A percentile compares a stretch with the other conserved stretches of the same genome.
Evolutionary conservation across 2,329 filamentous ascomycete genomes (phyloP).

Genomic region (Cytospora paraplurivora): DNA sequence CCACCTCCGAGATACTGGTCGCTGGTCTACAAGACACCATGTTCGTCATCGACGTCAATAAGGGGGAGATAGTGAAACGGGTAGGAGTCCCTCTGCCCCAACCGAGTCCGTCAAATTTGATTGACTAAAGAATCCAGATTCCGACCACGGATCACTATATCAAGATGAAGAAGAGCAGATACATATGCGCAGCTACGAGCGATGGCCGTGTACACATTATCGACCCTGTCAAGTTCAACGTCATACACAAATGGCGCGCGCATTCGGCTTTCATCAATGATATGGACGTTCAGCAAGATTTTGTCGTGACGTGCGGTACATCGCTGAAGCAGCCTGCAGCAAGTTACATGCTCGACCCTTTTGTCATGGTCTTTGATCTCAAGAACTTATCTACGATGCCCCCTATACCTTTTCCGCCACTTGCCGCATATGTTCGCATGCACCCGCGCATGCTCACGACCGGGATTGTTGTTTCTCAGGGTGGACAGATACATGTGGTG

Average conservation of each 20-base stretch:
- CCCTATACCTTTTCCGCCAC: constrained; percentile 88
- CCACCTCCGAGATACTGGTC: constrained; percentile 79
- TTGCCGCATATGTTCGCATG: constrained; percentile 93
- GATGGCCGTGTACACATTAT: constrained; percentile 83
- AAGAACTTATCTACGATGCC: constrained; percentile 86
- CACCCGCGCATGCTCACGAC: constrained; percentile 95
- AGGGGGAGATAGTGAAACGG: constrained; percentile 72
- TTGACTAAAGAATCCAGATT: constrained; percentile 52
- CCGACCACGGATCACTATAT: constrained; percentile 77
- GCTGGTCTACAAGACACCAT: constrained; percentile 85
- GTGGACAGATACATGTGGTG: constrained; percentile 91
- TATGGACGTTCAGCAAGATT: constrained; percentile 96
- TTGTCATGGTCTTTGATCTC: constrained; percentile 94
- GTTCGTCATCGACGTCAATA: constrained; percentile 72
- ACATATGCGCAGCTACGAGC: constrained; percentile 88
- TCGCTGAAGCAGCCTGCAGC: constrained; percentile 76
- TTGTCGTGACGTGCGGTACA: constrained; percentile 92
- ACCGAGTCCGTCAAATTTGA: not conserved
- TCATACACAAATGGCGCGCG: constrained; percentile 87
- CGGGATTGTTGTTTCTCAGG: constrained; percentile 88
- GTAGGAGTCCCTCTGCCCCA: constrained; percentile 39
- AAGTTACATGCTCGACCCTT: constrained; percentile 82
- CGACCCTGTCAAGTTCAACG: constrained; percentile 73
- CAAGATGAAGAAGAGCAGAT: constrained; percentile 87
- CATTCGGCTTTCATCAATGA: constrained; percentile 89